These are phyloP conservation scores for Penicillium paxilli DNA, from an alignment of 495 filamentous ascomycete species.

Conservation along the genomic window DNA sequence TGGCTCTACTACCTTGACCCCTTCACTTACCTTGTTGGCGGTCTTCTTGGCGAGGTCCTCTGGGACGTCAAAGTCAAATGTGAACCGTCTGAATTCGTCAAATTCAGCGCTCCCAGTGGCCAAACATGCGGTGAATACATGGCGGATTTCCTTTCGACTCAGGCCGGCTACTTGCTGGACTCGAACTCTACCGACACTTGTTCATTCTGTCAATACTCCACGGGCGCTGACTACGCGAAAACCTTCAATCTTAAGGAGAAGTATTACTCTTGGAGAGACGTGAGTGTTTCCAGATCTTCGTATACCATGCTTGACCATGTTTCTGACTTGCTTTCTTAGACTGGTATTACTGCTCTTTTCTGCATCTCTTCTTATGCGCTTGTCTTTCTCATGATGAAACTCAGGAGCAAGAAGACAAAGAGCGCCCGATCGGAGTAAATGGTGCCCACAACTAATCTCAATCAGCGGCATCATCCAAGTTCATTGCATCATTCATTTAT, in stretches of 20 bases:
- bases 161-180: conserved; percentile 61
- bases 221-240: conserved; percentile 41
- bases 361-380: conserved; percentile 40
- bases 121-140: conserved; percentile 71
- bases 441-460: not conserved
- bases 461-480: too few species aligned
- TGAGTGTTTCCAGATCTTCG: conserved; percentile 13
- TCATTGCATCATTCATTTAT: not conserved
- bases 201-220: conserved; percentile 57
- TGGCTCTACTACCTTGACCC: conserved; percentile 60
- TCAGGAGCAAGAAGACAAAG: conserved; percentile 47
- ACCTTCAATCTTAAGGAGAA: conserved; percentile 38
- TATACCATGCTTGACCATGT: not conserved
- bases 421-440: conserved; percentile 28
- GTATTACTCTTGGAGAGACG: conserved; percentile 47
- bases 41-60: conserved; percentile 42
- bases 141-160: conserved; percentile 45
- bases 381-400: conserved; percentile 46
- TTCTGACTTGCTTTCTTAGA: conserved; percentile 24
- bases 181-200: conserved; percentile 54
- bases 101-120: conserved; percentile 59
- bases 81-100: conserved; percentile 53
- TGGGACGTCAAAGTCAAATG: conserved; percentile 57
- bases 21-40: conserved; percentile 55
- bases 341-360: conserved; percentile 43